A percentile compares a stretch with the other conserved stretches of the same genome.
Evolutionary conservation across 1,284 basidiomycete species (phyloP).

Genomic region (Entoloma clypeatum): DNA sequence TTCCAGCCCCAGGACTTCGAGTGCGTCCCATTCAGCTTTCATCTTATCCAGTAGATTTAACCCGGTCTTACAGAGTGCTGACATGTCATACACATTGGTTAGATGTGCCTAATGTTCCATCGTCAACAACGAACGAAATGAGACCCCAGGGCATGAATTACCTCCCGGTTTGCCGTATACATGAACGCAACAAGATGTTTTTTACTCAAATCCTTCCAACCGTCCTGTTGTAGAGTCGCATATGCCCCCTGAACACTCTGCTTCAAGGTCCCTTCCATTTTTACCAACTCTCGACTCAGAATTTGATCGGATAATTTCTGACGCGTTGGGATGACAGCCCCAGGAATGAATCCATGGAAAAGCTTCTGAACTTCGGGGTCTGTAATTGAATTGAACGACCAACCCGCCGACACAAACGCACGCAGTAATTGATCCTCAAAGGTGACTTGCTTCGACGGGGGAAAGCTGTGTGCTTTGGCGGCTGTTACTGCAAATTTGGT

Average conservation of each 20-base stretch:
- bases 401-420: too few relatives aligned
- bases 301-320: background rate
- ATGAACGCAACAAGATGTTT: background rate
- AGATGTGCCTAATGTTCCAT: background rate
- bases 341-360: background rate
- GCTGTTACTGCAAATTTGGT: background rate
- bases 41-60: background rate
- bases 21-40: too few relatives aligned
- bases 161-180: background rate
- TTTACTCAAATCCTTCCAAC: background rate
- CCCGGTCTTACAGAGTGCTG: background rate
- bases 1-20: too few relatives aligned
- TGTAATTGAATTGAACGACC: slow-evolving; percentile 1
- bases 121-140: too few relatives aligned
- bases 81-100: background rate
- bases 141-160: too few relatives aligned
- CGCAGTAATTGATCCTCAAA: background rate
- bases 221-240: background rate
- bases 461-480: background rate
- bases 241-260: background rate
- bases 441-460: background rate
- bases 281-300: background rate
- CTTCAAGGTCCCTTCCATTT: background rate
- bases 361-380: slow-evolving; percentile 1
- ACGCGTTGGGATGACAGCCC: background rate